Conservation (phyloP, 192 early-diverging fungal species). For the Linderina pennispora region DNA sequence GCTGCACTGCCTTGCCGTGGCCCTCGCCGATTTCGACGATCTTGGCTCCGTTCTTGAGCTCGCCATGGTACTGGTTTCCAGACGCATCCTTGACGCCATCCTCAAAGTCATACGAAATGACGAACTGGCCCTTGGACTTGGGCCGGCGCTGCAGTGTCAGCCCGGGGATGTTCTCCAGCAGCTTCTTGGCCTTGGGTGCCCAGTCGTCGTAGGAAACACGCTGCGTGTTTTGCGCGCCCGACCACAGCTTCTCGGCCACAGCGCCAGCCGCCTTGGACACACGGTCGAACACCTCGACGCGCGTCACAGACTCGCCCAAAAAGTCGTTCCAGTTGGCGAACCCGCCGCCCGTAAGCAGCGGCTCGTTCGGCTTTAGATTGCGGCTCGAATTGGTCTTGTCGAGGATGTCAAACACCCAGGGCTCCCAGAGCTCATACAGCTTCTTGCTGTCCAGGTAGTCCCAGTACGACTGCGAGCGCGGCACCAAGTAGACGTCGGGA, state of each 20-base stretch:
- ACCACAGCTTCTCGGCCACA: conserved; percentile 43
- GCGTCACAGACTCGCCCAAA: conserved; percentile 36
- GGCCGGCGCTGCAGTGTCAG: conserved; percentile 30
- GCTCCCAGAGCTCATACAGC: conserved; percentile 43
- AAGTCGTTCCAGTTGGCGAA: conserved; percentile 46
- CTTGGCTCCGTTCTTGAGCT: conserved; percentile 36
- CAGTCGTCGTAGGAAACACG: conserved; percentile 29
- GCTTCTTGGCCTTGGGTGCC: conserved; percentile 41
- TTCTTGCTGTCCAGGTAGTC: conserved; percentile 24
- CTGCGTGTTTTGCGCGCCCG: conserved; percentile 32
- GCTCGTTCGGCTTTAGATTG: conserved; percentile 25
- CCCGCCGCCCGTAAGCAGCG: conserved; percentile 34
- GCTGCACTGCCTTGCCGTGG: conserved; percentile 34
- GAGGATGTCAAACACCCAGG: conserved; percentile 37
- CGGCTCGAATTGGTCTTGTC: conserved; percentile 33
- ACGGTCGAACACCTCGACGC: conserved; percentile 39
- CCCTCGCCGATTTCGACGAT: conserved; percentile 31
- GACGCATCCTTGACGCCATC: conserved; percentile 33
- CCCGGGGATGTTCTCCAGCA: conserved; percentile 42
- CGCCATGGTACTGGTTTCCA: conserved; percentile 34
- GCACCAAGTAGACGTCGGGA: conserved; percentile 38
- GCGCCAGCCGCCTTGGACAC: conserved; percentile 34
- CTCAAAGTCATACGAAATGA: conserved; percentile 39
- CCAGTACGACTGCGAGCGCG: conserved; percentile 34
- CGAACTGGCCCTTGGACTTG: conserved; percentile 24